These are phyloP conservation scores for Raphanus hybrid DNA, from an alignment of 441 rosid genomes.

Conservation along the genomic window DNA sequence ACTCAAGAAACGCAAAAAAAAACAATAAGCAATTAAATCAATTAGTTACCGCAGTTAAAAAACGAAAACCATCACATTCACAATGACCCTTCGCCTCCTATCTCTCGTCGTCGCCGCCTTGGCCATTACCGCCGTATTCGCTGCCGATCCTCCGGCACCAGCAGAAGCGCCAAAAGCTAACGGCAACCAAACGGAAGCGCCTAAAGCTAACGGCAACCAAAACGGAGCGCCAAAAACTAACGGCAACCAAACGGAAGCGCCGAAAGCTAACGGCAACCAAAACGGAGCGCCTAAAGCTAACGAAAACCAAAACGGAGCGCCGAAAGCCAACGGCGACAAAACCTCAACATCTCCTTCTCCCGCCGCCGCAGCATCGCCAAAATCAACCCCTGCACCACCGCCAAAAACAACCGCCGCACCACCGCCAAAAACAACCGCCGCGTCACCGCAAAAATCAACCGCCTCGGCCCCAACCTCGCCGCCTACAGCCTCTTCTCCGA, in stretches of 20 bases:
- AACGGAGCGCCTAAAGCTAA: too few species aligned
- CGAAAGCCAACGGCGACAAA: not conserved
- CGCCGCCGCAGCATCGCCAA: slow-evolving; percentile 35
- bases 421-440: slow-evolving; percentile 6
- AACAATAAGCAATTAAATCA: not conserved
- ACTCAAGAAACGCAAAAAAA: not conserved
- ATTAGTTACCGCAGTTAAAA: slow-evolving; percentile 7
- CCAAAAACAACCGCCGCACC: slow-evolving; percentile 26
- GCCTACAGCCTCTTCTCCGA: slow-evolving; percentile 25
- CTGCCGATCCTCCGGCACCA: slow-evolving; percentile 35
- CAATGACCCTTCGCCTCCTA: slow-evolving; percentile 24
- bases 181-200: not conserved
- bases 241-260: not conserved
- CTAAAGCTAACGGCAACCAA: not conserved
- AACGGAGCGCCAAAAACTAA: slow-evolving; percentile 1
- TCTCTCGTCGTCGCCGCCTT: slow-evolving; percentile 29
- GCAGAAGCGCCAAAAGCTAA: slow-evolving; percentile 5
- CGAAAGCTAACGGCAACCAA: not conserved
- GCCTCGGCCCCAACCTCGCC: slow-evolving; percentile 37
- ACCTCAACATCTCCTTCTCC: slow-evolving; percentile 34
- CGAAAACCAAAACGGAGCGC: too few species aligned
- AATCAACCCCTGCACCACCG: slow-evolving; percentile 17
- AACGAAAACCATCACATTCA: not conserved
- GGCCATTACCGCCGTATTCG: slow-evolving; percentile 27
- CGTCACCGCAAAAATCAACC: slow-evolving; percentile 33